Conservation (phyloP, 2,329 filamentous ascomycete genomes). For the Fusarium pseudoanthophilum region DNA sequence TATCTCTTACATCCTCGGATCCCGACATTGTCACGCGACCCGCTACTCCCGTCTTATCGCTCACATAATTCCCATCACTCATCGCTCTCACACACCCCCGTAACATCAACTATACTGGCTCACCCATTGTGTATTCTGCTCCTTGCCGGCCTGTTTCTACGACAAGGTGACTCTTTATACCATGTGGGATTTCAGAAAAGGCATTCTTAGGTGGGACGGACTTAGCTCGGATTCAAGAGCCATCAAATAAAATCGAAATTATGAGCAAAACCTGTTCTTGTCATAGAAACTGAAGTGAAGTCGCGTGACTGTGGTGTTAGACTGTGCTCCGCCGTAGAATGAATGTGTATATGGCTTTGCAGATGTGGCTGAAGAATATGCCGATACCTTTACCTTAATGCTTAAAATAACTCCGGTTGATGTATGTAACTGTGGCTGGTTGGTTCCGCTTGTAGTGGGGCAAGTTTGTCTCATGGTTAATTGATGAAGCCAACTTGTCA, state of each 20-base stretch:
- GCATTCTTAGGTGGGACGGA: constrained; percentile 38
- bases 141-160: constrained; percentile 28
- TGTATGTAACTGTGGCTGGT: constrained; percentile 19
- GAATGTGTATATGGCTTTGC: neutral
- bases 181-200: constrained; percentile 32
- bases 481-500: constrained; percentile 44
- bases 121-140: constrained; percentile 32
- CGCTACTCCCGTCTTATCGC: constrained; percentile 38
- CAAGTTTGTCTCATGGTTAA: constrained; percentile 26
- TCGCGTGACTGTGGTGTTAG: constrained; percentile 1
- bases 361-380: constrained; percentile 9
- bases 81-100: constrained; percentile 45
- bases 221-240: constrained; percentile 42
- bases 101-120: constrained; percentile 37
- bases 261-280: constrained; percentile 23
- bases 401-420: constrained; percentile 10
- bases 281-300: neutral
- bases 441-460: constrained; percentile 28
- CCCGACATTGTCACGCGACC: constrained; percentile 35
- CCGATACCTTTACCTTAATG: neutral
- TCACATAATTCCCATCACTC: constrained; percentile 44
- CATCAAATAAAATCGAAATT: constrained; percentile 40
- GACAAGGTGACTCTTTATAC: constrained; percentile 24
- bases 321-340: neutral
- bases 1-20: constrained; percentile 38